Evolutionary conservation across 169 alveolate genomes (phyloP).

Genomic region (Perkinsus chesapeaki): DNA sequence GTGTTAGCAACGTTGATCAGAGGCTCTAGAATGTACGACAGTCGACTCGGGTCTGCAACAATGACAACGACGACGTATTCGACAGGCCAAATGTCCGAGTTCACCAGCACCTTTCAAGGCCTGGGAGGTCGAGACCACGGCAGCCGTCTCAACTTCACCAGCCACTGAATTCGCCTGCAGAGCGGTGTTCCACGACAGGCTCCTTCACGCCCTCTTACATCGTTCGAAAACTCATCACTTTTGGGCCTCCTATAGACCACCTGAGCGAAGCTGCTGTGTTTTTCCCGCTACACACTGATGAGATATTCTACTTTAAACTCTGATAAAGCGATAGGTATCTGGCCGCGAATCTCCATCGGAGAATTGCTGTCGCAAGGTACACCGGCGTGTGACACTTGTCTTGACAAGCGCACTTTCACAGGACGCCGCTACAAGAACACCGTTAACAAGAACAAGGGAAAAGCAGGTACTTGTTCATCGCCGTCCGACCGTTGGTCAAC

Average conservation of each 20-base stretch:
- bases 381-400: not conserved
- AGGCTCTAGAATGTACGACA: not conserved
- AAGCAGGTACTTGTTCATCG: not conserved
- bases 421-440: not conserved
- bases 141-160: not conserved
- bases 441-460: not conserved
- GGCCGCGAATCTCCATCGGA: not conserved
- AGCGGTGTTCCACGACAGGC: not conserved
- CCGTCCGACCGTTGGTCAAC: not conserved
- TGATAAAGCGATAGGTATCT: not conserved
- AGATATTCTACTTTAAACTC: not conserved
- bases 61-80: not conserved
- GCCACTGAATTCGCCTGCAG: not conserved
- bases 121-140: no score
- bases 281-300: no score
- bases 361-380: not conserved
- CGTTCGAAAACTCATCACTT: not conserved
- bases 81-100: not conserved
- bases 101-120: not conserved
- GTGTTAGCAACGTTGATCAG: constrained; percentile 13
- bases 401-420: not conserved
- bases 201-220: not conserved
- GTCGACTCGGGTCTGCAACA: not conserved
- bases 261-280: no score
- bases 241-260: not conserved